phyloP scores from a whole-genome alignment of 2,329 filamentous ascomycete species.

The Thielaviopsis ethacetica region DNA sequence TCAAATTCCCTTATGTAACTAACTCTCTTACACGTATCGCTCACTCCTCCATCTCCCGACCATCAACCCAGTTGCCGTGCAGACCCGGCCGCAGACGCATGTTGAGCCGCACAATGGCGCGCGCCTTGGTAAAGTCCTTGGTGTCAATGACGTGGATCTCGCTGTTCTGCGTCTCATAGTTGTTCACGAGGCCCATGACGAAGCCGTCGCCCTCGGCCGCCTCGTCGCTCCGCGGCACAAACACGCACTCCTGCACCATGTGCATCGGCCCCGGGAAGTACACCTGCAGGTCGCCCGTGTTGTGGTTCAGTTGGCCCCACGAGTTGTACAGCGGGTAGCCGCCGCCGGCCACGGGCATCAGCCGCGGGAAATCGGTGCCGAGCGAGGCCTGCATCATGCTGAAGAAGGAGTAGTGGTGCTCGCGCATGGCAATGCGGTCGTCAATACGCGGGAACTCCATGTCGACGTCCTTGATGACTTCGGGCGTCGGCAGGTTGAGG shows the following conservation, averaged over 20 bases:
- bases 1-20: too few species aligned
- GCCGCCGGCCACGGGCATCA: constrained; percentile 13
- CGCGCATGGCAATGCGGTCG: neutral
- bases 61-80: neutral
- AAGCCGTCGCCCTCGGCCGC: constrained; percentile 24
- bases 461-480: neutral
- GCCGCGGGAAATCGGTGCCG: neutral
- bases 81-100: neutral
- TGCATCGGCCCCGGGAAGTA: constrained; percentile 20
- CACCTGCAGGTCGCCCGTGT: constrained; percentile 15
- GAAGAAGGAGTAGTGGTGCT: neutral
- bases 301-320: constrained; percentile 18
- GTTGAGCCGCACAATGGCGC: neutral
- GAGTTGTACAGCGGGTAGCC: constrained; percentile 19
- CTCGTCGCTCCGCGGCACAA: constrained; percentile 21
- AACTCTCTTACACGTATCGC: too few species aligned
- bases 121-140: neutral
- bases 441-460: neutral
- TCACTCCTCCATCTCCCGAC: neutral
- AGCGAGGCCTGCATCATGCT: neutral
- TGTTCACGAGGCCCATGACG: constrained; percentile 19
- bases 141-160: neutral
- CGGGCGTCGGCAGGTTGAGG: neutral
- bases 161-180: neutral
- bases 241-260: constrained; percentile 27